Percentiles rank a stretch among this genome's conserved stretches.
phyloP scores from a whole-genome alignment of 768 basidiomycete species.

The Filobasidium wieringae region DNA sequence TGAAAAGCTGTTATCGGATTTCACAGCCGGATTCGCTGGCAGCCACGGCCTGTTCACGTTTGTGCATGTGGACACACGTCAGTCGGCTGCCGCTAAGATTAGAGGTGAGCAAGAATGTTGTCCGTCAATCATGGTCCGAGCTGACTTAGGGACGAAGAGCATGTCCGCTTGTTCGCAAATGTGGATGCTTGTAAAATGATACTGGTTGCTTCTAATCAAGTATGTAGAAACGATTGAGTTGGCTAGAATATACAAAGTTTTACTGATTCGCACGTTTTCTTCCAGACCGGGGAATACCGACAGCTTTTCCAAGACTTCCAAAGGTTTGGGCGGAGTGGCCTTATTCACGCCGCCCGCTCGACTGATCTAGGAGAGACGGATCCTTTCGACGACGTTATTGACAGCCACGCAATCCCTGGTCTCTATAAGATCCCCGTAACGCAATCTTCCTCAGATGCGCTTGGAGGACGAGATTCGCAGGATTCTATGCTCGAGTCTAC shows the following conservation, averaged over 20 bases:
- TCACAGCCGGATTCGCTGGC: neutral
- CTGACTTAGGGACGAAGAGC: neutral
- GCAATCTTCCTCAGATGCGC: neutral
- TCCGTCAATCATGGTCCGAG: neutral
- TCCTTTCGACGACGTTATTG: neutral
- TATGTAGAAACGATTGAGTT: neutral
- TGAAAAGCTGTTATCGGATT: neutral
- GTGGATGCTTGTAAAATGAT: neutral
- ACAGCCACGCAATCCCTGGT: neutral
- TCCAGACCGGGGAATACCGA: neutral
- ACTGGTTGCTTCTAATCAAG: neutral
- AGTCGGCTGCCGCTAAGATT: neutral
- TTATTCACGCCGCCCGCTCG: slow-evolving; percentile 1
- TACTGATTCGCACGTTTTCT: neutral
- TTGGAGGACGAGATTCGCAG: too few relatives aligned
- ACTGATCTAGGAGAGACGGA: neutral
- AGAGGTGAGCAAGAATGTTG: slow-evolving; percentile 1
- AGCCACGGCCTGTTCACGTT: slow-evolving; percentile 6
- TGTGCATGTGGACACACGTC: neutral
- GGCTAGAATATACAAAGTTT: neutral
- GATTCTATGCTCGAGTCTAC: too few relatives aligned
- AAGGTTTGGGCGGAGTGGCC: neutral
- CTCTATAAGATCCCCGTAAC: neutral
- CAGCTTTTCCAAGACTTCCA: neutral
- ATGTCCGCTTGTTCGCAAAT: slow-evolving; percentile 1